Percentiles rank a stretch among this genome's conserved stretches.
Conservation (phyloP, 1,284 basidiomycete species). For the Microbotryomycetes sp. region DNA sequence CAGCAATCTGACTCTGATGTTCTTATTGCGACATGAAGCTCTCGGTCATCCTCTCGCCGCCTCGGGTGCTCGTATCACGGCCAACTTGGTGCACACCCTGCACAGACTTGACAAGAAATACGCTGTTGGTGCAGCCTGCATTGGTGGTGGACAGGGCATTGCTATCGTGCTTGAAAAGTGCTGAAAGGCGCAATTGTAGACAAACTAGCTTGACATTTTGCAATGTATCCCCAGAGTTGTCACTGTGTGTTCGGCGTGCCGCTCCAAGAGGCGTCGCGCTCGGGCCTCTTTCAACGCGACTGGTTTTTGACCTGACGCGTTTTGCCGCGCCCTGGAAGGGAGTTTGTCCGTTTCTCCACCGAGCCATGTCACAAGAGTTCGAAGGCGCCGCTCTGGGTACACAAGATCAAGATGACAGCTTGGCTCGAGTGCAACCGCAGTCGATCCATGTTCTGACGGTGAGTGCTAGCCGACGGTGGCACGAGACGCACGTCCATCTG, state of each 20-base stretch:
- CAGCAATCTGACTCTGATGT: too few relatives aligned
- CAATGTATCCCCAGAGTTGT: neutral
- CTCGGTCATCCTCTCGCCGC: conserved; percentile 53
- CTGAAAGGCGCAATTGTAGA: neutral
- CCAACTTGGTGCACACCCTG: conserved; percentile 51
- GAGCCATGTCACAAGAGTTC: conserved; percentile 24
- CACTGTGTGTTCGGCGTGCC: neutral
- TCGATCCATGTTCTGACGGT: conserved; percentile 18
- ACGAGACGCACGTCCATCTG: neutral
- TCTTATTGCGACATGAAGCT: conserved; percentile 43
- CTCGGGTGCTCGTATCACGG: conserved; percentile 50
- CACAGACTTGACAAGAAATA: conserved; percentile 50
- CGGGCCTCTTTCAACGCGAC: neutral
- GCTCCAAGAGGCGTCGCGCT: neutral
- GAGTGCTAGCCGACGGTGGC: neutral
- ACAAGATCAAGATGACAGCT: conserved; percentile 6
- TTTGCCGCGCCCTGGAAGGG: neutral
- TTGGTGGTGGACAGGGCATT: conserved; percentile 49
- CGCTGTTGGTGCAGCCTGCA: conserved; percentile 53
- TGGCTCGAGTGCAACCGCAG: conserved; percentile 18
- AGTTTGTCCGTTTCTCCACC: too few relatives aligned
- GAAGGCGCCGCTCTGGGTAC: neutral
- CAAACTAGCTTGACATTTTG: neutral
- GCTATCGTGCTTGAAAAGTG: conserved; percentile 44
- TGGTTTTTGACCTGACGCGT: neutral